Evolutionary conservation across 805 yeast species (phyloP), one percentile per base, ranked within the genome.

Genomic region (Saccharomycopsis fibuligera): DNA sequence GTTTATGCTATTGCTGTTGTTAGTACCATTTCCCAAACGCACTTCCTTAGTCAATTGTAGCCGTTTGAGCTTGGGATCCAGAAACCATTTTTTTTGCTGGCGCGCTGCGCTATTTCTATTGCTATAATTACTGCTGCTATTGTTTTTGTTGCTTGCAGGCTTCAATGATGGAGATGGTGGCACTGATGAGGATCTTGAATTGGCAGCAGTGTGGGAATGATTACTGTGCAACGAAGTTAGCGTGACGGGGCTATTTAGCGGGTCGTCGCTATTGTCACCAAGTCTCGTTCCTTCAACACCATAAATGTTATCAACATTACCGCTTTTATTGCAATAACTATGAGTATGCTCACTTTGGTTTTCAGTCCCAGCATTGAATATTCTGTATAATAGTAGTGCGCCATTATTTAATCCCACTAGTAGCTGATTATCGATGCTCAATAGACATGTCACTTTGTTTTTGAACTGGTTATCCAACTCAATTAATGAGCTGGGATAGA

Each of bases 211-310:
- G 8, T 9, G 14, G 5, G 44, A 40, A 21, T 41, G 35, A 21
- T 38, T 23, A 30, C 43, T 30, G 35, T 24, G 29, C 5, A 50
- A n/a, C 9, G 54, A 38, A 5, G 54, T 39, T 27, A 50, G 35
- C 17, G 54, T 45, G 8, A 47, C 51, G 9, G 50, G 48, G 24
- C 48, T 41, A 30, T 40, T 39, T 22, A 43, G 44, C 25, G 42
- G 48, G 19, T 50, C 47, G 14, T 48, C 46, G 16, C 14, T 19
- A 4, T 3, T 3, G 14, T 33, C 31, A 14, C 25, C 41, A n/a
- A n/a, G n/a, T n/a, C n/a, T n/a, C n/a, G n/a, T n/a, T n/a, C n/a
- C n/a, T n/a, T n/a, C n/a, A n/a, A n/a, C n/a, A n/a, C n/a, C n/a
- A n/a, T n/a, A n/a, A 22, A 25, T 21, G 14, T 38, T 22, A 36